phyloP scores from a whole-genome alignment of 2,329 filamentous ascomycete genomes.

The Colletotrichum tabaci region DNA sequence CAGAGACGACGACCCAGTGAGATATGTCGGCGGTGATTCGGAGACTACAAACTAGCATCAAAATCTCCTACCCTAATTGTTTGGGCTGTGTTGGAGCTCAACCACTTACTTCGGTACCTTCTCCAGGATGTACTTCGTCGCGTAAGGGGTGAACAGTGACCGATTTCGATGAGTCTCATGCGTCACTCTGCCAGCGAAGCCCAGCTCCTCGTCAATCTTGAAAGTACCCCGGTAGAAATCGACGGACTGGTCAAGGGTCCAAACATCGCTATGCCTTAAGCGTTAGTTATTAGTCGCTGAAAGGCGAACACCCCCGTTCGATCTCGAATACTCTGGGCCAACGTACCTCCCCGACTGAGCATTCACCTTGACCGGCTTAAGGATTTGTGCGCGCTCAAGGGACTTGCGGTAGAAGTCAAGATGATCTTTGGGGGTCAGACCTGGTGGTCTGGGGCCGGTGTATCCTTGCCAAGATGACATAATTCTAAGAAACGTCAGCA shows the following conservation, averaged over 20 bases:
- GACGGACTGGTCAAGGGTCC: conserved; percentile 51
- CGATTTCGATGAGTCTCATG: conserved; percentile 54
- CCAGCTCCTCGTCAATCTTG: conserved; percentile 49
- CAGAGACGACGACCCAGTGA: conserved; percentile 47
- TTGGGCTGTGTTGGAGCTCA: neutral
- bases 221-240: conserved; percentile 52
- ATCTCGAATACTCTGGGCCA: too few species aligned
- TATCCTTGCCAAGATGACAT: conserved; percentile 38
- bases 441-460: conserved; percentile 27
- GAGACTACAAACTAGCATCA: conserved; percentile 33
- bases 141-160: conserved; percentile 51
- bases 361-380: conserved; percentile 40
- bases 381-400: conserved; percentile 25
- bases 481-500: conserved; percentile 1
- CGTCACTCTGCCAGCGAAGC: conserved; percentile 48
- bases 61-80: too few species aligned
- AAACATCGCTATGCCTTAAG: conserved; percentile 47
- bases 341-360: conserved; percentile 42
- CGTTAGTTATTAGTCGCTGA: neutral
- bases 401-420: conserved; percentile 39
- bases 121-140: conserved; percentile 47
- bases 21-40: conserved; percentile 48
- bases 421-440: conserved; percentile 27
- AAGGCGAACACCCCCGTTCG: neutral
- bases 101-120: conserved; percentile 49